Percentiles rank a stretch among this genome's conserved stretches.
Conservation (phyloP, 192 early-diverging fungal genomes). For the Coemansia reversa region DNA sequence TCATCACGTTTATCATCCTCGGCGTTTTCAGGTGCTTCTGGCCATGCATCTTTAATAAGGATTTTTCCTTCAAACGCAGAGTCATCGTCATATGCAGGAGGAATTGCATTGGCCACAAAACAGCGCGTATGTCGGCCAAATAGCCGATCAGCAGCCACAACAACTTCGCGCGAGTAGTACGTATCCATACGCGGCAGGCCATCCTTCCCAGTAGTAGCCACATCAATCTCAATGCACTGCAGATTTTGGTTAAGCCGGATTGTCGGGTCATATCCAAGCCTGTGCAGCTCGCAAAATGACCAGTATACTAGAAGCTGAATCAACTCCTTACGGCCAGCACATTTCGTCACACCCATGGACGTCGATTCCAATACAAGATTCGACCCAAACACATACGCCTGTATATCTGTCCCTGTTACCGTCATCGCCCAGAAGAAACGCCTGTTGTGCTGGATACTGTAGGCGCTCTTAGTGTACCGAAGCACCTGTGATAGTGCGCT, state of each 20-base stretch:
- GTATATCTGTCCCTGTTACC: neutral
- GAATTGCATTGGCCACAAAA: neutral
- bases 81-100: no score
- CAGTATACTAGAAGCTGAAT: constrained; percentile 9
- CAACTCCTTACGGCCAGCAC: neutral
- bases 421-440: constrained; percentile 1
- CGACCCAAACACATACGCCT: constrained; percentile 1
- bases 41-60: no score
- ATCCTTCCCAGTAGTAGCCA: neutral
- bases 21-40: no score
- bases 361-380: neutral
- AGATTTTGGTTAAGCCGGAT: neutral
- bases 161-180: neutral
- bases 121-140: constrained; percentile 8
- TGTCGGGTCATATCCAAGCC: constrained; percentile 9
- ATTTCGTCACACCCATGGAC: neutral
- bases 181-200: no score
- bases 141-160: neutral
- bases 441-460: constrained; percentile 1
- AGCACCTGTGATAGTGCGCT: neutral
- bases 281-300: constrained; percentile 4
- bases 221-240: constrained; percentile 2
- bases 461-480: neutral
- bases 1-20: no score
- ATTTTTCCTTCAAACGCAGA: no score